Evolutionary conservation across 2,329 filamentous ascomycete genomes (phyloP), one percentile per base, ranked within the genome.

Genomic region (Pyricularia grisea): DNA sequence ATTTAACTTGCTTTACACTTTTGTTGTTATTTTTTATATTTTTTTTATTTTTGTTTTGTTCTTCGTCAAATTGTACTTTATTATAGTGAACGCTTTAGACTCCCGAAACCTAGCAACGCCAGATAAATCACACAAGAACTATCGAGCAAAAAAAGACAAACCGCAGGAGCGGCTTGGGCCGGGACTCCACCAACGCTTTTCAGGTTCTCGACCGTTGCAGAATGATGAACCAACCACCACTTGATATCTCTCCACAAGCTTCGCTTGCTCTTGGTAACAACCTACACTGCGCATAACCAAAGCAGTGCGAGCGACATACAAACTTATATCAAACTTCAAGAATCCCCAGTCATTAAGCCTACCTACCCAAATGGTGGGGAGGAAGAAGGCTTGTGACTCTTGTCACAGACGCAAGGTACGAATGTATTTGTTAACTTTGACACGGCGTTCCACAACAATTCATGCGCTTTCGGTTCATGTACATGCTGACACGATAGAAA

Each of bases 341-440:
- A 25, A n/a, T n/a, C 17, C 14, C 7, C 17, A 27, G 23, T 11
- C n/a, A 14, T 33, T 25, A 28, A 33, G 25, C n/a, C n/a, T n/a
- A 20, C 33, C 9, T 9, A 42, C n/a, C 3, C 31, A 61, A 50
- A 68, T 68, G 67, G 67, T 33, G 67, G 61, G 31, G 30, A 65
- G 61, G 42, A 68, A 68, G 50, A 70, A 66, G 20, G 70, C 70
- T n/a, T 71, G 70, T 67, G 70, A 71, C 42, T 69, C 67, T 28
- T 71, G 70, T 61, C 70, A 71, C 65, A 71, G 69, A 50, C 68
- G 69, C 58, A 71, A 71, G 69, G 70, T 70, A 67, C 42, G 66
- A 23, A 42, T 50, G 31, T 4, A 3, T n/a, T 1, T 11, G 28
- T 25, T 7, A 64, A 2, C 12, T n/a, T 31, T n/a, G 23, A 27